phyloP scores from a whole-genome alignment of 768 basidiomycete genomes.

The Hypholoma fasciculare region DNA sequence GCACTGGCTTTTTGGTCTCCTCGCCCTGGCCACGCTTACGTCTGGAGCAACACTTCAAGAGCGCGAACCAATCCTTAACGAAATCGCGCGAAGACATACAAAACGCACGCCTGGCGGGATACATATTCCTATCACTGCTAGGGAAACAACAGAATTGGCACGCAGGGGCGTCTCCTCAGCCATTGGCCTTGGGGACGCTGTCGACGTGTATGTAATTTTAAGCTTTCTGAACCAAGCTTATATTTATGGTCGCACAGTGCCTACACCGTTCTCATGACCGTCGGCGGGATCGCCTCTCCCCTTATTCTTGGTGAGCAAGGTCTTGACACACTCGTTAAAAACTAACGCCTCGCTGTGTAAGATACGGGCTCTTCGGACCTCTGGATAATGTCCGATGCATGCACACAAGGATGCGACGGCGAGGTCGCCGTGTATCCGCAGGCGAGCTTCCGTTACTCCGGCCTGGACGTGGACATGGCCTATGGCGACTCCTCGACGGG shows the following conservation, averaged over 20 bases:
- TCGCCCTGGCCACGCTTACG: neutral
- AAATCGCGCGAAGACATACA: constrained; percentile 24
- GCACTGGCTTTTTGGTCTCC: neutral
- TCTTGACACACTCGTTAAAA: neutral
- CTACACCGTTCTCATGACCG: constrained; percentile 60
- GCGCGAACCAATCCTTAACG: constrained; percentile 17
- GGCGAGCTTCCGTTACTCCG: constrained; percentile 44
- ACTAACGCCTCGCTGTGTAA: constrained; percentile 18
- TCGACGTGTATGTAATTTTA: constrained; percentile 54
- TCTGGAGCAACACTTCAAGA: neutral
- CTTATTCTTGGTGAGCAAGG: constrained; percentile 55
- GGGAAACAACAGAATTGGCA: constrained; percentile 16
- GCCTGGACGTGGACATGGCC: constrained; percentile 46
- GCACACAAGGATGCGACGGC: constrained; percentile 39
- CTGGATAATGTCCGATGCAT: constrained; percentile 68
- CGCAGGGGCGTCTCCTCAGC: constrained; percentile 32
- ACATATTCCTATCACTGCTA: constrained; percentile 36
- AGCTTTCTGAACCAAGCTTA: neutral
- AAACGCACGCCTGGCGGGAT: constrained; percentile 32
- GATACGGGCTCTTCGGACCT: constrained; percentile 81
- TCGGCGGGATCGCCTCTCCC: constrained; percentile 53
- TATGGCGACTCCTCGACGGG: constrained; percentile 77
- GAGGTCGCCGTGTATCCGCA: constrained; percentile 51
- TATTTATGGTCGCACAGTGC: constrained; percentile 36
- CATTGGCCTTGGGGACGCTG: constrained; percentile 59